These are phyloP conservation scores for Gaertneriomyces sp. DNA, from an alignment of 192 early-diverging fungal species.

Conservation along the genomic window DNA sequence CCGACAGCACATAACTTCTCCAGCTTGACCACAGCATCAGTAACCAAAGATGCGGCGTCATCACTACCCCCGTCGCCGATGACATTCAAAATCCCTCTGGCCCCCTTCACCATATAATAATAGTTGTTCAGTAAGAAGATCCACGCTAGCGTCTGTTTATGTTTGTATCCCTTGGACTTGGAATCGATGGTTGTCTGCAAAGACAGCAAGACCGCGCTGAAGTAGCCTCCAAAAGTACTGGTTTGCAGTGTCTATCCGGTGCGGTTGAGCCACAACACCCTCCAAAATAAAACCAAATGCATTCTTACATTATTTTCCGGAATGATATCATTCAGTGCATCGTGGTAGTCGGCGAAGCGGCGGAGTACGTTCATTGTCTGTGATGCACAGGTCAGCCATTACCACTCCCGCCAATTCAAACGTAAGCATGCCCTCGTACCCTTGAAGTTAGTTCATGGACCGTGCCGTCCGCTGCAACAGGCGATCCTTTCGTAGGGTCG, in stretches of 20 bases:
- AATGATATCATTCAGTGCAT: conserved; percentile 38
- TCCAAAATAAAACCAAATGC: too few species aligned
- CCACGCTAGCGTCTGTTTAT: conserved; percentile 53
- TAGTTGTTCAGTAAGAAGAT: conserved; percentile 85
- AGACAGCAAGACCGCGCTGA: conserved; percentile 43
- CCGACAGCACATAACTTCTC: conserved; percentile 53
- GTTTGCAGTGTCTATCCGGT: neutral
- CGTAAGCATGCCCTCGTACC: conserved; percentile 38
- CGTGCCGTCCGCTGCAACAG: conserved; percentile 72
- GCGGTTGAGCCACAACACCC: too few species aligned
- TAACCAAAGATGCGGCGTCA: conserved; percentile 32
- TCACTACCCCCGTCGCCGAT: too few species aligned
- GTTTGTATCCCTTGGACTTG: conserved; percentile 69
- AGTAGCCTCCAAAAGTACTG: conserved; percentile 24
- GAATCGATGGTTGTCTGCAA: conserved; percentile 58
- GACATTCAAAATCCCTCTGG: conserved; percentile 28
- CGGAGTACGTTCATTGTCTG: conserved; percentile 48
- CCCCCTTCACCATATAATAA: conserved; percentile 66
- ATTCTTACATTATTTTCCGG: conserved; percentile 4
- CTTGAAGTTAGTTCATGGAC: conserved; percentile 79
- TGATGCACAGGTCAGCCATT: neutral
- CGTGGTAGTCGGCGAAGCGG: conserved; percentile 41
- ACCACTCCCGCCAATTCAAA: too few species aligned
- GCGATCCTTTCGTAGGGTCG: conserved; percentile 27
- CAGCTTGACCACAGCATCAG: conserved; percentile 49